Base-by-base conservation (phyloP, 2,329 filamentous ascomycete genomes). In the Epichloe bromicola region DNA sequence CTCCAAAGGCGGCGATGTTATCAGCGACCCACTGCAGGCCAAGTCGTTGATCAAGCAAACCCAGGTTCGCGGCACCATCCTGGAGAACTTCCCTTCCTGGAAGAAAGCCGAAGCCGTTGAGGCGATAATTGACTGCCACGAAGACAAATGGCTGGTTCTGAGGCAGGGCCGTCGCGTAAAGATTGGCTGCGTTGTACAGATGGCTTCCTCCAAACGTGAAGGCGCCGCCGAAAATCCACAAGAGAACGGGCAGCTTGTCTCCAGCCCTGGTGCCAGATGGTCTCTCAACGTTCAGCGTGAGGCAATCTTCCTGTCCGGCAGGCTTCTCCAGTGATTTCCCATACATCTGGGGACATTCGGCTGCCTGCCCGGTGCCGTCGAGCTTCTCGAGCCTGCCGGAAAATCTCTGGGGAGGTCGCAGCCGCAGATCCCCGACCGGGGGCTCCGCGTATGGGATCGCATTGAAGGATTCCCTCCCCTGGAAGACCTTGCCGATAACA, bases 31-130 rank as follows among this genome's bases (percentile, higher is more conserved):
- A 83, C 54, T 81, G 55, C 15, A 83, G 63, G 0, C 72, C 78
- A 0, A 78, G 62, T 19, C 76, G 66, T 56, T 82, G 79, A 53
- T 83, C 80, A 2, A 51, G 26, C 10, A 48, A 36, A 3, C 86
- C 86, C 3, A 88, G 64, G 60, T 91, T 91, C 2, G 82, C 66
- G 2, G 81, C 74, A 1, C 84, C 83, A 54, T 87, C 60, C 54
- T 17, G 33, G 3, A 42, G 43, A 8, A 51, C 41, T 11, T 40
- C 36, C 14, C 42, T 51, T 14, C 39, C 43, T 1, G 43, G 49
- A 14, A 43, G 20, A 34, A 52, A 52, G 34, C 50, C 50, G 17
- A 52, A 52, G 30, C 40, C 46, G 10, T 33, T 36, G 8, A 38
- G 36, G 7, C 50, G 50, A 20, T 49, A 49, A 26, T 52, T 52